Percentiles rank a stretch among this genome's conserved stretches.
Evolutionary conservation across 2,329 filamentous ascomycete genomes (phyloP).

Genomic region (Zasmidium citrigriseum): DNA sequence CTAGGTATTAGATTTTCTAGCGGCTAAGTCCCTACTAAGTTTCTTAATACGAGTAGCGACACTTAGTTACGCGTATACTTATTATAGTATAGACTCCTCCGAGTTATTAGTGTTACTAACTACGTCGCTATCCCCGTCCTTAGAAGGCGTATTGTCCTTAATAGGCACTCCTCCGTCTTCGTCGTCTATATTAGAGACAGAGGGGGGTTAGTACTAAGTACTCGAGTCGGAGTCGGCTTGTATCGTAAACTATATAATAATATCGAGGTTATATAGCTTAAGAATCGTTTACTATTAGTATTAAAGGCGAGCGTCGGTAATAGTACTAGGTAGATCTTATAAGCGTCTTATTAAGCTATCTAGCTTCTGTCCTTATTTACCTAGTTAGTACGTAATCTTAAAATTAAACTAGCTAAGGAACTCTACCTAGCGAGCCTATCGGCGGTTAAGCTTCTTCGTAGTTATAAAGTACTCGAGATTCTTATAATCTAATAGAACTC

Average conservation of each 20-base stretch:
- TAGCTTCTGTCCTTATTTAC: neutral
- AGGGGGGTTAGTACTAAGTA: too few relatives aligned
- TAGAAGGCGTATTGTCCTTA: neutral
- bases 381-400: conserved; percentile 24
- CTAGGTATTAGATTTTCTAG: neutral
- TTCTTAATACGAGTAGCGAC: neutral
- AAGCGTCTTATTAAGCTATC: neutral
- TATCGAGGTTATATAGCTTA: too few relatives aligned
- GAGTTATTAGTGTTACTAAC: too few relatives aligned
- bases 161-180: too few relatives aligned
- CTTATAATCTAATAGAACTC: conserved; percentile 34
- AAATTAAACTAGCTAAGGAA: conserved; percentile 30
- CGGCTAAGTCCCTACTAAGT: neutral
- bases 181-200: too few relatives aligned
- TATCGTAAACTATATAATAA: too few relatives aligned
- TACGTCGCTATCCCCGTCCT: too few relatives aligned
- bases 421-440: conserved; percentile 31
- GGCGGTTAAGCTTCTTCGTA: conserved; percentile 31
- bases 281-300: too few relatives aligned
- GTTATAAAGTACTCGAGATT: conserved; percentile 35
- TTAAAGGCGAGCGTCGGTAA: neutral
- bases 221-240: too few relatives aligned
- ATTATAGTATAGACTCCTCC: neutral
- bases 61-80: neutral
- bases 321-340: neutral